Base-by-base conservation (phyloP, 2,329 filamentous ascomycete species). In the Phaeosphaeriaceae sp. region DNA sequence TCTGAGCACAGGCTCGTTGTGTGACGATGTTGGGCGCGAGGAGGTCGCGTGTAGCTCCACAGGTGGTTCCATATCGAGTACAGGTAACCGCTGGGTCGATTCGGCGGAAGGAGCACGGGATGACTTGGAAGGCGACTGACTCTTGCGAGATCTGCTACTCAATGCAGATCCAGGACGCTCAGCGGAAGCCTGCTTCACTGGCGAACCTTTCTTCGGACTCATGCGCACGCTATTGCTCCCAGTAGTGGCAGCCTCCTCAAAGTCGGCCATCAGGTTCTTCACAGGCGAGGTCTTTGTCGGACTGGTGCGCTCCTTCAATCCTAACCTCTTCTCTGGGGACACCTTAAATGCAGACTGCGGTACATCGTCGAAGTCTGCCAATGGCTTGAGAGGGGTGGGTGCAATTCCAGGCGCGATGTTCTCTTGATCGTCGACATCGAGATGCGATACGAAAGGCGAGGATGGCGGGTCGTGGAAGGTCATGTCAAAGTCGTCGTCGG, bases 381-480 rank as follows among this genome's bases (percentile, higher is more conserved):
- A 53, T 27, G 53, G 51, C 54, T 74, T 77, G 2, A 58, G 53
- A 7, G 75, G 74, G 6, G 73, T 65, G 10, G 56, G 54, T 22
- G 60, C 61, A 49, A 57, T 47, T 33, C 56, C 54, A 1, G 73
- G 72, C 22, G 72, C 69, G 53, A 76, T 62, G 41, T 78, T 78
- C 53, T 79, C 77, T 52, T 78, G 75, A 59, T 78, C 64, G 24
- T 78, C 75, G 24, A 67, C 57, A 19, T 79, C 78, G 51, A 83
- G 67, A 53, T 82, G 76, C 44, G 77, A 72, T n/a, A 81, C 68
- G 66, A 83, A 84, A 15, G 82, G 82, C 40, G 82, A 84, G 54
- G 80, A 83, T 6, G 79, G 78, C 22, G 76, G 77, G 19, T 80
- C 75, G 61, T 80, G 73, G 69, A 73, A 79, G 47, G 71, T 71